Percentiles rank a stretch among this genome's conserved stretches.
These are phyloP conservation scores for Astrothelium subdiscretum DNA, from an alignment of 495 filamentous ascomycete species.

Conservation along the genomic window DNA sequence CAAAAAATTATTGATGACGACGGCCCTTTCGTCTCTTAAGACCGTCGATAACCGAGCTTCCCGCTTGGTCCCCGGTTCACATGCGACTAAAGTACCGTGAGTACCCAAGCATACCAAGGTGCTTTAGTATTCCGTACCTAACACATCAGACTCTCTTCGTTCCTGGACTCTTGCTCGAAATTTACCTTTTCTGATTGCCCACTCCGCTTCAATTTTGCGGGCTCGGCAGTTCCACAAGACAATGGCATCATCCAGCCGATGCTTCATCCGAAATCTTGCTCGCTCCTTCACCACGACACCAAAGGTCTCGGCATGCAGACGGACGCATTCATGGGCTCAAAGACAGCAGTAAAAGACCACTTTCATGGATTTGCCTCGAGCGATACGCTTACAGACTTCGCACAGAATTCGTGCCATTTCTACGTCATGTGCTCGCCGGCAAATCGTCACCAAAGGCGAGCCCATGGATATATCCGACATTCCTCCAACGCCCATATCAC, in stretches of 20 bases:
- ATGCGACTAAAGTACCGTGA: neutral
- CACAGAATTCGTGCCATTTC: conserved; percentile 36
- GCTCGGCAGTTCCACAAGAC: neutral
- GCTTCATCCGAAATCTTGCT: neutral
- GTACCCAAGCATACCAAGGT: neutral
- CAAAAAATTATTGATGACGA: too few relatives aligned
- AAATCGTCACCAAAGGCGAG: conserved; percentile 21
- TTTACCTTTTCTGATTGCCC: neutral
- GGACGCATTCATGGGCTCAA: neutral
- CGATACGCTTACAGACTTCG: neutral
- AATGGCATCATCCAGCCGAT: neutral
- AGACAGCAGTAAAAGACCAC: neutral
- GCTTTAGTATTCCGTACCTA: too few relatives aligned
- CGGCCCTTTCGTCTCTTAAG: too few relatives aligned
- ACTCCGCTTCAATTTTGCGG: too few relatives aligned
- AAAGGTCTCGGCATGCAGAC: neutral
- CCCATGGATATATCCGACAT: conserved; percentile 53
- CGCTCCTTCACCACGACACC: neutral
- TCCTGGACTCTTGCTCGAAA: neutral
- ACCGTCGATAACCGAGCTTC: neutral
- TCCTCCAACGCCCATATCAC: conserved; percentile 84
- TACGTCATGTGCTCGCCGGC: conserved; percentile 48
- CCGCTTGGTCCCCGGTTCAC: neutral
- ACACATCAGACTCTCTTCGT: neutral
- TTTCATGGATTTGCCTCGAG: too few relatives aligned